Evolutionary conservation across 148 eudicot genomes (phyloP), one percentile per base, ranked within the genome.

Genomic region (Vaccinium macrocarpon): DNA sequence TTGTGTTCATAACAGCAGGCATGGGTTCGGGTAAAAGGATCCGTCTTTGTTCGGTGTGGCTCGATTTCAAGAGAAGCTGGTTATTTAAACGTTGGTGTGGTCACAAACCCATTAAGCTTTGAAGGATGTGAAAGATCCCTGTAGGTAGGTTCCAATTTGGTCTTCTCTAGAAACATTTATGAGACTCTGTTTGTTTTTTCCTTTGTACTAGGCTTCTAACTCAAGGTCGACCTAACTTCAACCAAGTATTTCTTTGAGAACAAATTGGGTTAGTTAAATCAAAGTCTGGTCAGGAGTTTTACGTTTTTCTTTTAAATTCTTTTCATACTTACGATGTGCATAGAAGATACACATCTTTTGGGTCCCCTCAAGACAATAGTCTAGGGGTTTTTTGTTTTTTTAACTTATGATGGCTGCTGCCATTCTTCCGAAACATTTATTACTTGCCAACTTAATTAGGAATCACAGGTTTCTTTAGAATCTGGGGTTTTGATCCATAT

Each of bases 11-110:
- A 88, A 97, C 99, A 75, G 98, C 99, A n/a, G 98, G 99, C 50
- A 97, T 97, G 99, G 99, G 99, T 81, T 98, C 98, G 64, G 98
- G 99, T 50, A n/a, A 97, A 98, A 23, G 99, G 99, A 16, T 97
- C 99, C n/a, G n/a, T n/a, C n/a, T n/a, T n/a, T n/a, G n/a, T n/a
- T n/a, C n/a, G n/a, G 94, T 64, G 94, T 95, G 59, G 99, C 99
- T 50, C 98, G 87, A 94, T 97, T 82, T 88, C 98, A 46, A 97
- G 92, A 87, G 97, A 95, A 87, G 97, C 98, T 2, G 99, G 99
- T 74, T 97, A 93, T 86, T 89, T 97, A 76, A 97, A 98, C 71
- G 98, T 97, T 86, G 99, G 99, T 81, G 98, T 97, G 59, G 98
- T 97, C 82, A 95, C 99, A 64, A 94, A 93, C 83, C 99, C 98